phyloP scores from a whole-genome alignment of 148 eudicot species.

The Chenopodium quinoa region DNA sequence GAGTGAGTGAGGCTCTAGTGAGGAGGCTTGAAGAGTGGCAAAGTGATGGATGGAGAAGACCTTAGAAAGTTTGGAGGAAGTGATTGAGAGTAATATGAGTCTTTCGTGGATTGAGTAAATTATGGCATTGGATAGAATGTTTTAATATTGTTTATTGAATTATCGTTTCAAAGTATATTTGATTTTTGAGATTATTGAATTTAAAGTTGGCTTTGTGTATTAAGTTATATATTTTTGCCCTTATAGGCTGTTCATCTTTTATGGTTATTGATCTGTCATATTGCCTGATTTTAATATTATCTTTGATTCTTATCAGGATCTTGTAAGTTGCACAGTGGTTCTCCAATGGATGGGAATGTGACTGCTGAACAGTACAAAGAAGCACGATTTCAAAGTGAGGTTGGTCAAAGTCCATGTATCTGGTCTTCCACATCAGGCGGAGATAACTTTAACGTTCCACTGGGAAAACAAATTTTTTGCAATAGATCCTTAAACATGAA shows the following conservation, averaged over 20 bases:
- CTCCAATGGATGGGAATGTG: slow-evolving; percentile 47
- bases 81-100: too few relatives aligned
- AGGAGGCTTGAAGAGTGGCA: too few relatives aligned
- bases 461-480: slow-evolving; percentile 90
- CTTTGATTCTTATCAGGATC: slow-evolving; percentile 41
- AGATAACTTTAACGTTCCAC: slow-evolving; percentile 43
- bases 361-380: slow-evolving; percentile 32
- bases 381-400: slow-evolving; percentile 36
- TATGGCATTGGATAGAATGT: too few relatives aligned
- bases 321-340: slow-evolving; percentile 35
- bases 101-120: too few relatives aligned
- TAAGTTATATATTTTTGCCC: background rate
- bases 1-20: too few relatives aligned
- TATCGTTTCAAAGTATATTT: background rate
- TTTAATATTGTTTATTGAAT: too few relatives aligned
- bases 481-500: slow-evolving; percentile 95
- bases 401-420: slow-evolving; percentile 45
- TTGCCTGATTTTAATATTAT: background rate
- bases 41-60: too few relatives aligned
- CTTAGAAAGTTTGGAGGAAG: too few relatives aligned
- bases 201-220: background rate
- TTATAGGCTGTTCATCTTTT: background rate
- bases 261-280: slow-evolving; percentile 2
- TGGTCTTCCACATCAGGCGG: slow-evolving; percentile 85
- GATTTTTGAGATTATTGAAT: background rate